Percentiles rank a stretch among this genome's conserved stretches.
These are phyloP conservation scores for Leishmania tarentolae DNA, from an alignment of 208 protist species.

Conservation along the genomic window DNA sequence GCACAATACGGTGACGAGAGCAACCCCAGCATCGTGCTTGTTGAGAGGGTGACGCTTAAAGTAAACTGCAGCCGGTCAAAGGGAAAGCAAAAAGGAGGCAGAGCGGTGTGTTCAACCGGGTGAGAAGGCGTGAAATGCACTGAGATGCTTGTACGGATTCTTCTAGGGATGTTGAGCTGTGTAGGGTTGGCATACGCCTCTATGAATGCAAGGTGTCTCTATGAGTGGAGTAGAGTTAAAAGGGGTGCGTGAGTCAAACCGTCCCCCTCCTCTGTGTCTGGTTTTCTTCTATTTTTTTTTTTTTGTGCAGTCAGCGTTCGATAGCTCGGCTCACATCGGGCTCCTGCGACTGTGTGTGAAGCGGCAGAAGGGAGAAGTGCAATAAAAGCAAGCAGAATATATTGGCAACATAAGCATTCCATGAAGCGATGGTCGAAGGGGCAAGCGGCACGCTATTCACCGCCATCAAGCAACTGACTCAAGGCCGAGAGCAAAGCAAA, in stretches of 20 bases:
- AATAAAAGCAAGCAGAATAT: not conserved
- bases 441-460: not conserved
- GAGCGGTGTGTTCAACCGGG: not conserved
- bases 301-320: not conserved
- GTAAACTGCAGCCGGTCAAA: not conserved
- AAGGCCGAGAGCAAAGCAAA: not conserved
- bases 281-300: not conserved
- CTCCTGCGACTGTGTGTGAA: not conserved
- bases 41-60: not conserved
- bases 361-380: not conserved
- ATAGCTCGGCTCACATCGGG: not conserved
- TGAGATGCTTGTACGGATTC: not conserved
- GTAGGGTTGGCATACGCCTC: not conserved
- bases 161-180: not conserved
- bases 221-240: not conserved
- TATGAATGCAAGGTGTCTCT: conserved; percentile 5
- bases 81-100: not conserved
- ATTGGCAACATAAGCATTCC: not conserved
- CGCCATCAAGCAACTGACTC: not conserved
- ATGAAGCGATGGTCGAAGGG: not conserved
- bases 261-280: not conserved
- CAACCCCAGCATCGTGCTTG: not conserved
- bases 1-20: not conserved
- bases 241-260: not conserved
- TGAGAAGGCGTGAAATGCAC: not conserved